Conservation (phyloP, 176 grass and related monocot genomes). For the Aegilops sharonensis region DNA sequence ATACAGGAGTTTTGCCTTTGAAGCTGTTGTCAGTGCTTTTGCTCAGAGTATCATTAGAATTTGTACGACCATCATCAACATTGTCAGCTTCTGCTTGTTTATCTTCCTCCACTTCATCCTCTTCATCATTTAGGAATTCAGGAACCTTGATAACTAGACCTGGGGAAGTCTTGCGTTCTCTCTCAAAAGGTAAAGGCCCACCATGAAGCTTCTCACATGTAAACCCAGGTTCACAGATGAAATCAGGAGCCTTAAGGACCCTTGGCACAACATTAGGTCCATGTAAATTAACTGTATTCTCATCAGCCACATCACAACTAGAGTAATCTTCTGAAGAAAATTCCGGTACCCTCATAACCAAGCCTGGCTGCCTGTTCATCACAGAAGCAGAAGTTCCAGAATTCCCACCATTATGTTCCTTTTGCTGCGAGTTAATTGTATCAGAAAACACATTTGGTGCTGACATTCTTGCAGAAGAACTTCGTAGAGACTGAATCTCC, state of each 20-base stretch:
- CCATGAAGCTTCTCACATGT: slow-evolving; percentile 22
- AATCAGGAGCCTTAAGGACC: slow-evolving; percentile 41
- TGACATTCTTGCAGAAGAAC: slow-evolving; percentile 31
- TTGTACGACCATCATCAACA: slow-evolving; percentile 33
- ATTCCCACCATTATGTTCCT: slow-evolving; percentile 30
- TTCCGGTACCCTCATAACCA: slow-evolving; percentile 38
- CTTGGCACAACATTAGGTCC: slow-evolving; percentile 24
- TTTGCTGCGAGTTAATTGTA: slow-evolving; percentile 29
- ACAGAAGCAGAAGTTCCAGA: slow-evolving; percentile 24
- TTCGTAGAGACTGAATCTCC: slow-evolving; percentile 43
- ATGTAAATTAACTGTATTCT: slow-evolving; percentile 14
- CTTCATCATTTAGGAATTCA: slow-evolving; percentile 55
- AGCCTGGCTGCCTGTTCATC: slow-evolving; percentile 36
- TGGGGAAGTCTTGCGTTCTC: slow-evolving; percentile 43
- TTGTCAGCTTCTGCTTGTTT: slow-evolving; percentile 31
- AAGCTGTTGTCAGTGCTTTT: slow-evolving; percentile 1
- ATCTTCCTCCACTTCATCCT: slow-evolving; percentile 39
- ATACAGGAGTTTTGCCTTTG: slow-evolving; percentile 45
- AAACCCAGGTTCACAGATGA: slow-evolving; percentile 30
- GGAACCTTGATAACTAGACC: slow-evolving; percentile 55
- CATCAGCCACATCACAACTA: slow-evolving; percentile 20
- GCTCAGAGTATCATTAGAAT: slow-evolving; percentile 29
- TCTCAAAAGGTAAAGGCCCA: slow-evolving; percentile 12
- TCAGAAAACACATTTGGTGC: slow-evolving; percentile 21
- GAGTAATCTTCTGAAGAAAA: slow-evolving; percentile 42